These are phyloP conservation scores for Lomentospora prolificans DNA, from an alignment of 2,329 filamentous ascomycete genomes.

Conservation along the genomic window DNA sequence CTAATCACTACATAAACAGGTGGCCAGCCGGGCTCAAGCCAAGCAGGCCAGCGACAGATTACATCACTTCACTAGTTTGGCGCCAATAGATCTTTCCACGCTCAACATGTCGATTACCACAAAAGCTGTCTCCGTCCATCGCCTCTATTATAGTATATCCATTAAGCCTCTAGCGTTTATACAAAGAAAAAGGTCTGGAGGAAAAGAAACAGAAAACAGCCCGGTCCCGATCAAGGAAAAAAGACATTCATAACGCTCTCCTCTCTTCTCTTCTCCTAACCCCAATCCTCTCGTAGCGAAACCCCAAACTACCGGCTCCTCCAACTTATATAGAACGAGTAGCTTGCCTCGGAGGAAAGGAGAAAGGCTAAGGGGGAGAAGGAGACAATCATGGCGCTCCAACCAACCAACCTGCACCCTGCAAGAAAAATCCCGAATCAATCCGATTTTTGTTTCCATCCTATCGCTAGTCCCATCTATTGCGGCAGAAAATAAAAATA, in stretches of 20 bases:
- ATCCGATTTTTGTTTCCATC: neutral
- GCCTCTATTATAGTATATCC: neutral
- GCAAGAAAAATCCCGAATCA: neutral
- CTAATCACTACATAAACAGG: too few species aligned
- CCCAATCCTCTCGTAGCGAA: too few species aligned
- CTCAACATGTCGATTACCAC: neutral
- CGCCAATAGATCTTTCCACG: too few species aligned
- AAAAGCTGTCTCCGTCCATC: neutral
- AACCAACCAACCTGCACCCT: neutral
- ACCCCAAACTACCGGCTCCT: too few species aligned
- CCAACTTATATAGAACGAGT: too few species aligned
- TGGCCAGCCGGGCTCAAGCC: neutral
- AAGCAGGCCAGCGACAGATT: too few species aligned
- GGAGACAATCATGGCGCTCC: neutral
- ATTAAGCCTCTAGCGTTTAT: neutral
- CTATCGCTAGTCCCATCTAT: slow-evolving; percentile 1
- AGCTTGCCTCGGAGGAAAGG: neutral
- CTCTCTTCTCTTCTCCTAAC: neutral
- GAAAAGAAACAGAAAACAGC: neutral
- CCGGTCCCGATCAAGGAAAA: too few species aligned
- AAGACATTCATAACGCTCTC: neutral
- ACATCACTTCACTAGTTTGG: too few species aligned
- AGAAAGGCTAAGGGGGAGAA: neutral
- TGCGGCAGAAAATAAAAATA: too few species aligned
- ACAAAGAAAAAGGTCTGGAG: neutral